A percentile compares a stretch with the other conserved stretches of the same genome.
Conservation (phyloP, 768 basidiomycete species). For the Kwoniella sp. region DNA sequence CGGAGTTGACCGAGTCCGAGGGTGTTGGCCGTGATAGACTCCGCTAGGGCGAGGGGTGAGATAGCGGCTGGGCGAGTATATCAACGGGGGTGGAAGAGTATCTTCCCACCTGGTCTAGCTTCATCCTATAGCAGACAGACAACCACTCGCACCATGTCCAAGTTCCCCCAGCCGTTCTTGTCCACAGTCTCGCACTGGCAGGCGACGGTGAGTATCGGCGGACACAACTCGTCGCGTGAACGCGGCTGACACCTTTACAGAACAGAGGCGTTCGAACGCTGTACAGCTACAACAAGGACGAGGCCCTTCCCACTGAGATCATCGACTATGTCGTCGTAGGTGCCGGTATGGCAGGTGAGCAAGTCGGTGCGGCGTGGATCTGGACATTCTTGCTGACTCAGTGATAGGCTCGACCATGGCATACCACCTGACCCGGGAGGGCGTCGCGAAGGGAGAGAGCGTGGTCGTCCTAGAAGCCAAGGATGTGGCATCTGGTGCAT, state of each 20-base stretch:
- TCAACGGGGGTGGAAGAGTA: no score
- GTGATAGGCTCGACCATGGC: slow-evolving; percentile 27
- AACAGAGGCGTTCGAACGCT: slow-evolving; percentile 24
- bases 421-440: slow-evolving; percentile 30
- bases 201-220: slow-evolving; percentile 23
- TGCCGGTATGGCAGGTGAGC: slow-evolving; percentile 27
- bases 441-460: slow-evolving; percentile 13
- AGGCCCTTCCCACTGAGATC: slow-evolving; percentile 10
- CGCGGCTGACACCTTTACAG: slow-evolving; percentile 10
- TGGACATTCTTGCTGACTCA: neutral
- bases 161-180: slow-evolving; percentile 35
- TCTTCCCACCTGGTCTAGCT: no score
- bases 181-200: slow-evolving; percentile 44
- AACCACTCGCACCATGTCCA: slow-evolving; percentile 37
- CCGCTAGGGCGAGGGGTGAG: no score
- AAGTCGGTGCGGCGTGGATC: neutral
- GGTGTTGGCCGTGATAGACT: no score
- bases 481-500: slow-evolving; percentile 33
- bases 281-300: slow-evolving; percentile 15
- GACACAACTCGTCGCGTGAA: no score
- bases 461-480: slow-evolving; percentile 31
- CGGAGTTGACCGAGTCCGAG: no score
- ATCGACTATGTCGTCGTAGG: slow-evolving; percentile 26
- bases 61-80: no score
- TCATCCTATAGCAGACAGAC: no score